A percentile compares a stretch with the other conserved stretches of the same genome.
These are phyloP conservation scores for Nitzschia sp. DNA, from an alignment of 108 stramenopile species.

Conservation along the genomic window DNA sequence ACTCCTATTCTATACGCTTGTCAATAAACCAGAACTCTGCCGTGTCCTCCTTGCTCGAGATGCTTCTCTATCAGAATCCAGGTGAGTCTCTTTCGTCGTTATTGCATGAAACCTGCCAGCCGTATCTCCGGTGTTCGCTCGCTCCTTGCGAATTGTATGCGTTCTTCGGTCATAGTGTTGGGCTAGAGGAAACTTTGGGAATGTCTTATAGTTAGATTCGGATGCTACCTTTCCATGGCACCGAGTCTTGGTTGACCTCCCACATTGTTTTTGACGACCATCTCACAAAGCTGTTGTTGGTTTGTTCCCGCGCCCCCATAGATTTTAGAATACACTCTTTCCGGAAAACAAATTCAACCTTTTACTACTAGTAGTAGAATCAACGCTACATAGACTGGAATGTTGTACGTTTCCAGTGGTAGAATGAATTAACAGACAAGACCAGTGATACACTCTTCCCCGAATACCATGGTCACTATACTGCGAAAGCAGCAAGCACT, in stretches of 20 bases:
- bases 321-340: background rate
- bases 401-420: no score
- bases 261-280: background rate
- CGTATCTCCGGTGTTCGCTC: slow-evolving; percentile 23
- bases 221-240: slow-evolving; percentile 3
- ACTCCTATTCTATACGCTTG: background rate
- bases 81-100: background rate
- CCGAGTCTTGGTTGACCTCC: slow-evolving; percentile 23
- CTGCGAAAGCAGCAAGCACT: no score
- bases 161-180: slow-evolving; percentile 24
- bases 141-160: slow-evolving; percentile 6
- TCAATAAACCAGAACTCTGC: background rate
- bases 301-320: background rate
- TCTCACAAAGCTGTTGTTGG: background rate
- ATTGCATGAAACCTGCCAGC: background rate
- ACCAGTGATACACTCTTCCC: no score
- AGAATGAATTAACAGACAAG: no score
- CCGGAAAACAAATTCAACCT: background rate
- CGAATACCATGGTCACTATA: no score
- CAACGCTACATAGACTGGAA: no score
- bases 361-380: no score
- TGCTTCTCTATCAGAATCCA: no score
- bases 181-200: slow-evolving; percentile 16
- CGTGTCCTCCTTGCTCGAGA: no score
- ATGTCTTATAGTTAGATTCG: slow-evolving; percentile 27